Percentiles rank a stretch among this genome's conserved stretches.
These are phyloP conservation scores for Apiospora pterosperma DNA, from an alignment of 2,329 filamentous ascomycete genomes.

Conservation along the genomic window DNA sequence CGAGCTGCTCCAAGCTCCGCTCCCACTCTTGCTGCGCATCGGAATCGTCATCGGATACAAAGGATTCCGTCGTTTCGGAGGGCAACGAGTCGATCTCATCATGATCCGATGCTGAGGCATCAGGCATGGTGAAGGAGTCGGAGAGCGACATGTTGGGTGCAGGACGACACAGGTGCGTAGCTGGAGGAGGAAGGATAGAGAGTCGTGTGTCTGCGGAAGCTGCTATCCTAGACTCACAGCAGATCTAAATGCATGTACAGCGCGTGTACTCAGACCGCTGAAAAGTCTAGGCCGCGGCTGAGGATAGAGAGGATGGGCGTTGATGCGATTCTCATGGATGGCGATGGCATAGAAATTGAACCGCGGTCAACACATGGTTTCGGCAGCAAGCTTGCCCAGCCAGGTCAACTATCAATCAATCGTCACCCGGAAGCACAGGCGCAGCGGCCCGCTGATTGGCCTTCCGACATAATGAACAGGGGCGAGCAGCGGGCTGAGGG, in stretches of 20 bases:
- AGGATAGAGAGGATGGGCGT: neutral
- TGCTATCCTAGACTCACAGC: neutral
- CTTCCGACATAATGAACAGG: no score
- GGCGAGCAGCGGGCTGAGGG: no score
- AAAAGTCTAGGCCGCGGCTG: neutral
- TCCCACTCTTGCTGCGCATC: conserved; percentile 96
- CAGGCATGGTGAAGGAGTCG: conserved; percentile 51
- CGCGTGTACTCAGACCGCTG: neutral
- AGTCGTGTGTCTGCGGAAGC: neutral
- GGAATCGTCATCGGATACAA: conserved; percentile 62
- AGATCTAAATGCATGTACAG: neutral
- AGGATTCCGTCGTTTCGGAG: conserved; percentile 52
- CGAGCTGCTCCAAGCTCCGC: conserved; percentile 87
- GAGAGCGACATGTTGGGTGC: conserved; percentile 31
- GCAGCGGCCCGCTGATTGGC: conserved; percentile 1
- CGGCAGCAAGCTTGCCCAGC: neutral
- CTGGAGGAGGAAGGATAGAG: neutral
- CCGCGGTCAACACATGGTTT: neutral
- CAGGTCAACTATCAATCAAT: no score
- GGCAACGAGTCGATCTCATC: conserved; percentile 63
- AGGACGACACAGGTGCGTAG: neutral
- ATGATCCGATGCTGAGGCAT: conserved; percentile 44
- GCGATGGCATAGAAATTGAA: neutral
- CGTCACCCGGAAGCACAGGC: neutral
- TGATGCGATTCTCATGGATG: neutral